phyloP scores from a whole-genome alignment of 257 asterid species.

The Thymus mandschuricus region DNA sequence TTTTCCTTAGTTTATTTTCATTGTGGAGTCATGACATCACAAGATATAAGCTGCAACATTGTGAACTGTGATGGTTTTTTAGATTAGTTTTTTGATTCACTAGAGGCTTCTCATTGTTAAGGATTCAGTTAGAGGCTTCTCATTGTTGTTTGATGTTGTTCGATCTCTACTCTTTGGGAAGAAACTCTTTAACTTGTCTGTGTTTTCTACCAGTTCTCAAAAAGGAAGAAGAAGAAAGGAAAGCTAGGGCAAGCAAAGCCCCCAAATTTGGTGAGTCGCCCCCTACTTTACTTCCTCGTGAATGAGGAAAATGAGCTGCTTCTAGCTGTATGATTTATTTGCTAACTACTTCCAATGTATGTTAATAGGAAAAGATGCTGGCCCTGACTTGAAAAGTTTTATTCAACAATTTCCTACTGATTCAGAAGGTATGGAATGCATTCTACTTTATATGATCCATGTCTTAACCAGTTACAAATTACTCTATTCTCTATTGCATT shows the following conservation, averaged over 20 bases:
- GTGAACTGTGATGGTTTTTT: background rate
- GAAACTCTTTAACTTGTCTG: conserved; percentile 12
- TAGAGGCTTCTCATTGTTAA: background rate
- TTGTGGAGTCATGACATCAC: background rate
- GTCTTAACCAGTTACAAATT: background rate
- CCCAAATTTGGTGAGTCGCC: conserved; percentile 55
- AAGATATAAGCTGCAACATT: background rate
- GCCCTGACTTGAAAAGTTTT: conserved; percentile 78
- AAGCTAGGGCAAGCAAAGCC: conserved; percentile 62
- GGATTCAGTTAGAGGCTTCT: background rate
- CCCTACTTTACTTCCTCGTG: conserved; percentile 6
- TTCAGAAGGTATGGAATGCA: conserved; percentile 61
- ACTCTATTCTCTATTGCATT: background rate
- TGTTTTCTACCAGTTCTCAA: conserved; percentile 62
- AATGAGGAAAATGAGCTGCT: conserved; percentile 4
- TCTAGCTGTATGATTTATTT: conserved; percentile 11
- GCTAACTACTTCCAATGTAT: conserved; percentile 18
- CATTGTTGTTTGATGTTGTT: conserved; percentile 19
- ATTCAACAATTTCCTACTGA: conserved; percentile 67
- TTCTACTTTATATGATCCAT: conserved; percentile 7
- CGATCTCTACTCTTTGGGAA: conserved; percentile 7
- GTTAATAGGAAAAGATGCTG: conserved; percentile 62
- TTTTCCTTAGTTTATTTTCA: conserved; percentile 16
- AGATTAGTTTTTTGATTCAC: background rate
- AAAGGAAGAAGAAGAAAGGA: conserved; percentile 88